Evolutionary conservation across 2,329 filamentous ascomycete genomes (phyloP), one percentile per base, ranked within the genome.

Genomic region (Cytospora paraplurivora): DNA sequence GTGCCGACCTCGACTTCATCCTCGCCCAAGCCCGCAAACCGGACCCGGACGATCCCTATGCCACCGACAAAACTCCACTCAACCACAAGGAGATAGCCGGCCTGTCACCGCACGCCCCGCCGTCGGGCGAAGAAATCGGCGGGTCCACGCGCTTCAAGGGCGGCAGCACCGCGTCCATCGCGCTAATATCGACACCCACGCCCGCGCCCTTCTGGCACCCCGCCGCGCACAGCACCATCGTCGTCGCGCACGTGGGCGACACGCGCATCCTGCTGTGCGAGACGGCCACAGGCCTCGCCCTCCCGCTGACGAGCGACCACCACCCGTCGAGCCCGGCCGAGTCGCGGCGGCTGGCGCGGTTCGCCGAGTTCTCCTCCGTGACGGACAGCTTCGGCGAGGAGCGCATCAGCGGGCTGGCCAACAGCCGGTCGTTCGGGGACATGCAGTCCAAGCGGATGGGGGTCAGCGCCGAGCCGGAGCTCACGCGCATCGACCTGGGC

Each of bases 341-440:
- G 79, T 88, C 90, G 11, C 88, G 87, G 50, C 87, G 95, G 8
- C 83, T 99, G 32, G 89, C 93, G 52, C 88, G 93, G 56, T 98
- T 93, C 41, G 86, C 90, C 35, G 89, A 82, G 33, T 53, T 55
- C 61, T 83, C 89, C 3, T 94, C 98, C 73, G 89, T 97, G 19
- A 95, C 94, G 0, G 95, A 99, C 77, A 96, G 92, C 38, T 99
- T 99, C 75, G 95, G 95, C 72, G 95, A 99, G 77, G 93, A 98
- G 77, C 92, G 95, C 69, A 95, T 99, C 76, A 88, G 88, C 15
- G 94, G 95, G 0, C 83, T 99, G 0, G 95, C 95, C 69, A 99
- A 99, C 77, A 96, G 92, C 37, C 90, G 95, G 35, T 85, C 95
- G 4, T 98, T 99, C 73, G 95, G 95, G 33, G 95, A 99, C 78